phyloP scores from a whole-genome alignment of 2,329 filamentous ascomycete genomes.

The Ceratocystis albifundus region DNA sequence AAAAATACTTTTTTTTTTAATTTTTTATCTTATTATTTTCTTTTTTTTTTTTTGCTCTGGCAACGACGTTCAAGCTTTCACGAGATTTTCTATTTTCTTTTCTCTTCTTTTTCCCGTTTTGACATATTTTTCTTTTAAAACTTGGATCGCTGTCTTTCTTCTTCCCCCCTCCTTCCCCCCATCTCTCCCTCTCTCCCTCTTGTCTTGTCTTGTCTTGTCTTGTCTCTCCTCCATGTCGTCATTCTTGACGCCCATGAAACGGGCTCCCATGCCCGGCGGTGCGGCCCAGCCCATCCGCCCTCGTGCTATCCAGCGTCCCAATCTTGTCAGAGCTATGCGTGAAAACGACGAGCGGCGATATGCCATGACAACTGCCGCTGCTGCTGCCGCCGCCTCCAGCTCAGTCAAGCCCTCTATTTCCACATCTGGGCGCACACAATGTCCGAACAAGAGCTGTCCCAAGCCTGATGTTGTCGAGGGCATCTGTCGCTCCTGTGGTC shows the following conservation, averaged over 20 bases:
- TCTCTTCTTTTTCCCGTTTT: background rate
- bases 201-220: background rate
- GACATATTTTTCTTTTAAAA: too few relatives aligned
- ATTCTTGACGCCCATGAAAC: constrained; percentile 35
- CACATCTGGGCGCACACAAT: constrained; percentile 34
- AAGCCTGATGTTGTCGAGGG: constrained; percentile 52
- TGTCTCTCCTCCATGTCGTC: constrained; percentile 35
- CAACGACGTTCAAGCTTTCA: background rate
- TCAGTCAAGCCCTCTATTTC: constrained; percentile 27
- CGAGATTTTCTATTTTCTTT: background rate
- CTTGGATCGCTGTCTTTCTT: background rate
- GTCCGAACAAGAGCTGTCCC: constrained; percentile 50
- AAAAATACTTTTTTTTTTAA: background rate
- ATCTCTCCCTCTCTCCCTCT: background rate
- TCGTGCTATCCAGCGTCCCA: constrained; percentile 34
- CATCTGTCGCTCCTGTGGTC: constrained; percentile 74
- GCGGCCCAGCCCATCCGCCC: constrained; percentile 30
- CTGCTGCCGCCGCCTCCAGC: constrained; percentile 27
- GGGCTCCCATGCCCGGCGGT: constrained; percentile 28
- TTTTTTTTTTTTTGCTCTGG: constrained; percentile 1
- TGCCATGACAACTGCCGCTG: constrained; percentile 26
- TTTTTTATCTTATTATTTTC: too few relatives aligned
- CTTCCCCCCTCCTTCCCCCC: background rate
- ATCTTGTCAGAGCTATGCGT: constrained; percentile 41
- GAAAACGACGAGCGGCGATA: constrained; percentile 40